A percentile compares a stretch with the other conserved stretches of the same genome.
Evolutionary conservation across 306 rosid species (phyloP).

Genomic region (Vigna nakashimae): DNA sequence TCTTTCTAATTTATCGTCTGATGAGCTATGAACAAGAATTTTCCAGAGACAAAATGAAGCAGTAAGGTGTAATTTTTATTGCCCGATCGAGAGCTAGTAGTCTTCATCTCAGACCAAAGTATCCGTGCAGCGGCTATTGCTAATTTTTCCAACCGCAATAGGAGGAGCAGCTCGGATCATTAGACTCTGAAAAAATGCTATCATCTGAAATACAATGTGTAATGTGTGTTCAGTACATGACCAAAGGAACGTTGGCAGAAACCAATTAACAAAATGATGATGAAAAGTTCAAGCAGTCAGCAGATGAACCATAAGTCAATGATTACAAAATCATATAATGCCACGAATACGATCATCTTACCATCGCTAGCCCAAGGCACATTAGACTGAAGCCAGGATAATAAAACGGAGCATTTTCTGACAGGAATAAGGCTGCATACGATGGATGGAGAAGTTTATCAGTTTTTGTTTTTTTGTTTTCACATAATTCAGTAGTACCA

Average conservation of each 20-base stretch:
- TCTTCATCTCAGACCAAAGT: conserved; percentile 46
- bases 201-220: conserved; percentile 61
- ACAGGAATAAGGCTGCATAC: conserved; percentile 75
- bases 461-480: conserved; percentile 13
- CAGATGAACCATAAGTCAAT: not conserved
- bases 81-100: not conserved
- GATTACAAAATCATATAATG: not conserved
- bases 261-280: not conserved
- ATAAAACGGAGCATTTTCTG: conserved; percentile 80
- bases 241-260: not conserved
- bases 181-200: conserved; percentile 68
- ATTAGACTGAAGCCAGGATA: conserved; percentile 89
- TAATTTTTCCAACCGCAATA: conserved; percentile 41
- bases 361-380: conserved; percentile 72
- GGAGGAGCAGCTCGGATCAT: conserved; percentile 61
- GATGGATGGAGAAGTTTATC: conserved; percentile 18
- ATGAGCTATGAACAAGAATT: conserved; percentile 27
- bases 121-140: conserved; percentile 43
- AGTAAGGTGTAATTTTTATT: not conserved
- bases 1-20: conserved; percentile 16
- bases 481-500: not conserved
- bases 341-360: conserved; percentile 41
- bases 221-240: conserved; percentile 27
- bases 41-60: conserved; percentile 39
- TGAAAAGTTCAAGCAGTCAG: conserved; percentile 12